Conservation (phyloP, 2,329 filamentous ascomycete species). For the Basipetospora chlamydospora region DNA sequence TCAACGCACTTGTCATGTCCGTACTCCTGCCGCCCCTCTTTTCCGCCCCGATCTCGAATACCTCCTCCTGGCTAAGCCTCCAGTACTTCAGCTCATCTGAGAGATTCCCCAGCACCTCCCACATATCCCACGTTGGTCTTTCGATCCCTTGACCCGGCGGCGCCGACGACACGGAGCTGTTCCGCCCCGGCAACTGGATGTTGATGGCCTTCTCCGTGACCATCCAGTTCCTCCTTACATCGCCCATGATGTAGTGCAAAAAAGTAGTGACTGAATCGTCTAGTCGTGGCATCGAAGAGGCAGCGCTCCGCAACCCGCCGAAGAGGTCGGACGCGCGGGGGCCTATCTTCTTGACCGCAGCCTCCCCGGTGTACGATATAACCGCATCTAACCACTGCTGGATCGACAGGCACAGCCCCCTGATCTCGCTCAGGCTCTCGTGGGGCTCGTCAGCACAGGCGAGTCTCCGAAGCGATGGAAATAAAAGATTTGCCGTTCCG, state of each 20-base stretch:
- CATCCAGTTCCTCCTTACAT: conserved; percentile 31
- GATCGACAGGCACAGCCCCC: conserved; percentile 2
- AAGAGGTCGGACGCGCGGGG: no score
- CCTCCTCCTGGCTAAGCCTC: conserved; percentile 1
- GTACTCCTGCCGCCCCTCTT: neutral
- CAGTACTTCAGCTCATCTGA: conserved; percentile 1
- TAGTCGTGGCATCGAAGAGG: neutral
- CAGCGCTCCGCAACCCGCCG: conserved; percentile 8
- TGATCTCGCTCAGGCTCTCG: conserved; percentile 6
- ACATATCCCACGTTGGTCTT: neutral
- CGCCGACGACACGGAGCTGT: neutral
- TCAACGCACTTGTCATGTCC: neutral
- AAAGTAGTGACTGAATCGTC: conserved; percentile 22
- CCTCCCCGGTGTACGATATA: no score
- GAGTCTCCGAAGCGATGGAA: conserved; percentile 9
- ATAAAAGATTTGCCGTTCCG: conserved; percentile 9
- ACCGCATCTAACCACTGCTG: conserved; percentile 5
- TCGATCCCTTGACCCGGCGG: neutral
- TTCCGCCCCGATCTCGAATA: neutral
- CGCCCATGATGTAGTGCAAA: conserved; percentile 25
- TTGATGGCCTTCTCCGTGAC: conserved; percentile 9
- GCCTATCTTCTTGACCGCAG: no score
- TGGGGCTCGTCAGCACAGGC: conserved; percentile 5
- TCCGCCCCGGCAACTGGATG: neutral
- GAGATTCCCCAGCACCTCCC: neutral